phyloP scores from a whole-genome alignment of 345 rosid genomes.

The Rhizophora mangle region DNA sequence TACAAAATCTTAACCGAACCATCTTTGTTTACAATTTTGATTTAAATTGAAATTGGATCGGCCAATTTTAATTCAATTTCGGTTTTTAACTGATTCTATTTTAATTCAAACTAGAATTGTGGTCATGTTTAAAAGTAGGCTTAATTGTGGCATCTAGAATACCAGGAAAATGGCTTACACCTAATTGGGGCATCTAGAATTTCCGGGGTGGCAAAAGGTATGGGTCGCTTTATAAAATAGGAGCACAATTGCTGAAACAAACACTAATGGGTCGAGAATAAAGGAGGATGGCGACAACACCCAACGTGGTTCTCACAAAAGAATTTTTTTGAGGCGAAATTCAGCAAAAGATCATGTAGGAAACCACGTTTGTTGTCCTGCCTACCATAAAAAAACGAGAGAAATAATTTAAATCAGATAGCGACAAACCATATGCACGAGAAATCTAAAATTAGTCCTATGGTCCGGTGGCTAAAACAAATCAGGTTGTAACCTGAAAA shows the following conservation, averaged over 20 bases:
- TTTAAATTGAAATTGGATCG: no score
- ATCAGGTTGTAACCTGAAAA: no score
- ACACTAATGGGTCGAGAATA: conserved; percentile 7
- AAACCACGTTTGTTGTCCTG: conserved; percentile 6
- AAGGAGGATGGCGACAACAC: conserved; percentile 17
- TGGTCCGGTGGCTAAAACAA: no score
- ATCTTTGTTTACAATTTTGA: no score
- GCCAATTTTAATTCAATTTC: no score
- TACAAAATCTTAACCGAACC: no score
- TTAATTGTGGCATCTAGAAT: conserved; percentile 1
- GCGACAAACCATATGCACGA: conserved; percentile 5
- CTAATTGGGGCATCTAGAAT: conserved; percentile 12
- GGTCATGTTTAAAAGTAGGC: no score
- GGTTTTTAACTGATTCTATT: no score
- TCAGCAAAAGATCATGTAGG: background rate
- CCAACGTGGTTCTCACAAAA: conserved; percentile 12
- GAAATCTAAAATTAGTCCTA: no score
- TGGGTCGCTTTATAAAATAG: conserved; percentile 3
- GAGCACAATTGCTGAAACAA: conserved; percentile 9
- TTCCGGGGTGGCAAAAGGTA: conserved; percentile 11
- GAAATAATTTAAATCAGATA: background rate
- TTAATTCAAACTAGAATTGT: no score
- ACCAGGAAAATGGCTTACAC: conserved; percentile 18
- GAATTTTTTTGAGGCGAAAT: background rate
- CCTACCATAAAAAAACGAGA: background rate